Percentiles rank a stretch among this genome's conserved stretches.
Conservation (phyloP, 73 alveolate species). For the Paramecium caudatum region DNA sequence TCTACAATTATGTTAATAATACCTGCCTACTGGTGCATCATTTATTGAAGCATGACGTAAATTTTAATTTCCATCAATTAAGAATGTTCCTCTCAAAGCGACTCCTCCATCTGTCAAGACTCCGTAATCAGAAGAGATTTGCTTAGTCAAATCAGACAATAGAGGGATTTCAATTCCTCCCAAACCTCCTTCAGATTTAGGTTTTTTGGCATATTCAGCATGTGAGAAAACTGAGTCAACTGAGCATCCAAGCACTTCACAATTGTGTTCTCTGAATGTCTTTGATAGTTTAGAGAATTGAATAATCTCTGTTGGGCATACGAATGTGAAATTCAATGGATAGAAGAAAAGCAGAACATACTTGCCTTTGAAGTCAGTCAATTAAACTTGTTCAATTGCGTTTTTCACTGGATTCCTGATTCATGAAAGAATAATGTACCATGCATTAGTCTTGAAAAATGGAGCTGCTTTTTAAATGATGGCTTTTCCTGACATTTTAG, state of each 20-base stretch:
- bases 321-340: conserved; percentile 99
- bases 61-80: conserved; percentile 94
- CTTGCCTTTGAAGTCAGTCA: conserved; percentile 96
- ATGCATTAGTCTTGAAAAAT: conserved; percentile 69
- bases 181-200: conserved; percentile 97
- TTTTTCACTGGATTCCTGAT: conserved; percentile 49
- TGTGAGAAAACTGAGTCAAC: conserved; percentile 96
- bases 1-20: conserved; percentile 71
- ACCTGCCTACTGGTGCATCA: conserved; percentile 97
- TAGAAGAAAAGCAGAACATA: conserved; percentile 99
- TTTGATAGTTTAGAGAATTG: conserved; percentile 84
- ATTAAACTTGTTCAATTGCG: conserved; percentile 86
- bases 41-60: conserved; percentile 95
- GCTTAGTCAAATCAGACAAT: conserved; percentile 93
- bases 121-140: conserved; percentile 95
- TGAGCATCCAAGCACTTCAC: conserved; percentile 96
- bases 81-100: conserved; percentile 97
- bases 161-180: conserved; percentile 97
- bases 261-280: conserved; percentile 90
- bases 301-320: conserved; percentile 99
- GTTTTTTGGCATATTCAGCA: conserved; percentile 93
- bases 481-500: conserved; percentile 70
- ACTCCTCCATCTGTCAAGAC: conserved; percentile 91
- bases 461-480: conserved; percentile 77
- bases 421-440: neutral